These are phyloP conservation scores for Rhodosporidiobolus odoratus DNA, from an alignment of 768 basidiomycete genomes.

Conservation along the genomic window DNA sequence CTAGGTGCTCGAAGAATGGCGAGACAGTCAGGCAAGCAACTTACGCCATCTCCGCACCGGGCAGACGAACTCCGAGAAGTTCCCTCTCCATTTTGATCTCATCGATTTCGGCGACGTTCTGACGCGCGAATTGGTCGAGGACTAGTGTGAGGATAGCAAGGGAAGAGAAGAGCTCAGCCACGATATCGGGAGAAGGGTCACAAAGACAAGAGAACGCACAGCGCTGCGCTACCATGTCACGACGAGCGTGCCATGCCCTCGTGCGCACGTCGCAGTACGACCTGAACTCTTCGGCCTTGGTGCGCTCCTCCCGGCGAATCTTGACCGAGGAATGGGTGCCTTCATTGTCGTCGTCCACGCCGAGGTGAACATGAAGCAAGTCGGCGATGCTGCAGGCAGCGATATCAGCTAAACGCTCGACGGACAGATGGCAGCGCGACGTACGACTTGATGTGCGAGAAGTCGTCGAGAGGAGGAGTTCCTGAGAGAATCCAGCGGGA, in stretches of 20 bases:
- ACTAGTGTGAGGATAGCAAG: slow-evolving; percentile 26
- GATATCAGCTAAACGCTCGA: slow-evolving; percentile 49
- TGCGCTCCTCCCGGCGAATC: slow-evolving; percentile 75
- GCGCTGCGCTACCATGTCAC: slow-evolving; percentile 71
- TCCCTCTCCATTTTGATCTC: slow-evolving; percentile 77
- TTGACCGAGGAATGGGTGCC: slow-evolving; percentile 68
- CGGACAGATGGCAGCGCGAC: slow-evolving; percentile 41
- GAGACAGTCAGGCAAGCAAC: slow-evolving; percentile 50
- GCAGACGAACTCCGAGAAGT: slow-evolving; percentile 62
- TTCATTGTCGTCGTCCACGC: slow-evolving; percentile 81
- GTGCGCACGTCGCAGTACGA: slow-evolving; percentile 93
- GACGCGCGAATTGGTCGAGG: slow-evolving; percentile 46
- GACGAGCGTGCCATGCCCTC: slow-evolving; percentile 83
- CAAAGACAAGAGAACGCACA: slow-evolving; percentile 43
- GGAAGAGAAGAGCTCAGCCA: not conserved
- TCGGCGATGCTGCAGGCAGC: slow-evolving; percentile 29
- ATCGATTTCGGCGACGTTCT: slow-evolving; percentile 95
- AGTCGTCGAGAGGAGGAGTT: slow-evolving; percentile 87
- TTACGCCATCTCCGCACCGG: slow-evolving; percentile 67
- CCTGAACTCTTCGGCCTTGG: slow-evolving; percentile 87
- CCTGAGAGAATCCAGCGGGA: slow-evolving; percentile 95
- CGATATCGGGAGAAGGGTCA: not conserved
- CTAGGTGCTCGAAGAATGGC: not conserved
- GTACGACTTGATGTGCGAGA: slow-evolving; percentile 74
- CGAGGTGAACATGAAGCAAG: slow-evolving; percentile 78